phyloP scores from a whole-genome alignment of 2,329 filamentous ascomycete genomes.

The Salinomyces thailandicus region DNA sequence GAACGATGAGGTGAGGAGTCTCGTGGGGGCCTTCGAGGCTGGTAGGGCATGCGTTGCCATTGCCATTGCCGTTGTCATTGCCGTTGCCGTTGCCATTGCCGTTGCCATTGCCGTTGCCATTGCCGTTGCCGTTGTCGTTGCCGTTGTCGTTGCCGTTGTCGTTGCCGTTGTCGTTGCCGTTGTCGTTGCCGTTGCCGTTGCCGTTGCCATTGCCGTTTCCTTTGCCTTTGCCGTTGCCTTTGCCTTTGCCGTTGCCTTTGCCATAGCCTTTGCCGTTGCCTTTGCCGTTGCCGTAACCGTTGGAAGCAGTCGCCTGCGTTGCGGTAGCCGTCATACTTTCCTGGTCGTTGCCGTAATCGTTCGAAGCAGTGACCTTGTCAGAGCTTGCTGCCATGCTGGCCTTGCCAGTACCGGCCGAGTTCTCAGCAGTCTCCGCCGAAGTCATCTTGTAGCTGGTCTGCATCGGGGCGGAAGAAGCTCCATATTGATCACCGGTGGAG shows the following conservation, averaged over 20 bases:
- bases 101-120: no score
- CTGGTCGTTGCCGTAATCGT: no score
- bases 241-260: no score
- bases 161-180: not conserved
- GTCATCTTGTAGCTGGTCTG: no score
- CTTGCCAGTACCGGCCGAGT: no score
- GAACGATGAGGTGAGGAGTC: constrained; percentile 29
- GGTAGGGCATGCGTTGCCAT: constrained; percentile 15
- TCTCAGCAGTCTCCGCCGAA: no score
- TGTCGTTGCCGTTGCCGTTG: no score
- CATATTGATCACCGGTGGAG: no score
- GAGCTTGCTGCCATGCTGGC: no score
- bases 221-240: no score
- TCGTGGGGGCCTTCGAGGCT: constrained; percentile 27
- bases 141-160: not conserved
- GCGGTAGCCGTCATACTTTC: not conserved
- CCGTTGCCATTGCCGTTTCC: not conserved
- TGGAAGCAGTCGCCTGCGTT: not conserved
- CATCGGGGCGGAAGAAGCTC: not conserved
- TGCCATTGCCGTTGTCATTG: no score
- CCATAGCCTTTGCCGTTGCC: not conserved
- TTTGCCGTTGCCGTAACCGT: not conserved
- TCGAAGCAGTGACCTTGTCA: no score
- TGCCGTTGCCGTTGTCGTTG: not conserved
- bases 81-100: not conserved